A percentile compares a stretch with the other conserved stretches of the same genome.
phyloP scores from a whole-genome alignment of 2,329 filamentous ascomycete genomes.

The Nemania diffusa region DNA sequence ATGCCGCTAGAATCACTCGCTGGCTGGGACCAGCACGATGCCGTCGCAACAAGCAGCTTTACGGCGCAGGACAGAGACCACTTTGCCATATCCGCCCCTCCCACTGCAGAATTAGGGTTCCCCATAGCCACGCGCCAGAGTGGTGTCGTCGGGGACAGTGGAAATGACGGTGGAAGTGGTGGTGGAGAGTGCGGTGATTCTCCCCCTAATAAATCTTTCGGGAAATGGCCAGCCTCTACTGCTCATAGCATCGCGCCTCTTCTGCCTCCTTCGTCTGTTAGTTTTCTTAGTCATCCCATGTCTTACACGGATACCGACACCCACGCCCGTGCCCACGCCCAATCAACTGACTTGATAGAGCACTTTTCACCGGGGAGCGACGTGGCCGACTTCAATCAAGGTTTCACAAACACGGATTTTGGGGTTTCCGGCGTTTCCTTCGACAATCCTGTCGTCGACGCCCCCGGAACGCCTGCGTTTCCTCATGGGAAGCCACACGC shows the following conservation, averaged over 20 bases:
- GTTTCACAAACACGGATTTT: slow-evolving; percentile 28
- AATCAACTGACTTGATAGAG: slow-evolving; percentile 17
- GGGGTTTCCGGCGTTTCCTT: slow-evolving; percentile 24
- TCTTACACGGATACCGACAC: slow-evolving; percentile 29
- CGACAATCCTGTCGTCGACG: slow-evolving; percentile 12
- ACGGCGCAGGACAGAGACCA: slow-evolving; percentile 16
- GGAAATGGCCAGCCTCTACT: slow-evolving; percentile 21
- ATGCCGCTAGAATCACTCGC: slow-evolving; percentile 10
- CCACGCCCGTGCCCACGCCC: slow-evolving; percentile 11
- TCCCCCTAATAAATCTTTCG: slow-evolving; percentile 18
- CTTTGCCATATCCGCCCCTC: slow-evolving; percentile 10
- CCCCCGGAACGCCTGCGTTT: slow-evolving; percentile 12
- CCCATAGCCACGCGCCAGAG: slow-evolving; percentile 12
- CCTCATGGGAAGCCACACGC: slow-evolving; percentile 12
- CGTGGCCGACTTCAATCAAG: slow-evolving; percentile 20
- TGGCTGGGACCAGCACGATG: slow-evolving; percentile 25
- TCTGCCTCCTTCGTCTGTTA: slow-evolving; percentile 15
- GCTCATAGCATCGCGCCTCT: slow-evolving; percentile 6
- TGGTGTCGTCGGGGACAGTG: slow-evolving; percentile 10
- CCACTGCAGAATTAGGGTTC: slow-evolving; percentile 12
- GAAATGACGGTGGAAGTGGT: neutral
- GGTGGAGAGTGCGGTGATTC: slow-evolving; percentile 1
- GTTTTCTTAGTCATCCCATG: slow-evolving; percentile 24
- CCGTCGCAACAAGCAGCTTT: slow-evolving; percentile 15
- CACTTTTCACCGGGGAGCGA: slow-evolving; percentile 21